A percentile compares a stretch with the other conserved stretches of the same genome.
Evolutionary conservation across 257 asterid species (phyloP).

Genomic region (Leonotis leonurus): DNA sequence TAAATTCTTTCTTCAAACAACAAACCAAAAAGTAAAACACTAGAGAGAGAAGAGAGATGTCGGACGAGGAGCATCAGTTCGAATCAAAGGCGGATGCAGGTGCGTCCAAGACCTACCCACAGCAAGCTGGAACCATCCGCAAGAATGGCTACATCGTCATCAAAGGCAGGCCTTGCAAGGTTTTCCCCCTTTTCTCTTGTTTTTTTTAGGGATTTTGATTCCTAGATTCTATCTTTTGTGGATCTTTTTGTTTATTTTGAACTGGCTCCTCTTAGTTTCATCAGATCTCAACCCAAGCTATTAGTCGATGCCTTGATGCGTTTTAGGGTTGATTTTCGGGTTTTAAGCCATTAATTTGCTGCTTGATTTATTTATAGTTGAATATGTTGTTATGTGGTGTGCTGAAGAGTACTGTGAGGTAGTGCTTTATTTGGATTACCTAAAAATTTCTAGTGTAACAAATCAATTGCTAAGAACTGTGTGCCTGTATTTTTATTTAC

Average conservation of each 20-base stretch:
- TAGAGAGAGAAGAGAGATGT: too few relatives aligned
- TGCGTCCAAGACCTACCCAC: slow-evolving; percentile 73
- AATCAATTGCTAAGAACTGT: too few relatives aligned
- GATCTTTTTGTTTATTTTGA: neutral
- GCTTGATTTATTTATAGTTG: neutral
- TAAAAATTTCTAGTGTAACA: too few relatives aligned
- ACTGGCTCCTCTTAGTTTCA: slow-evolving; percentile 4
- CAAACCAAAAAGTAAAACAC: too few relatives aligned
- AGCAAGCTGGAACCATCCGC: slow-evolving; percentile 84
- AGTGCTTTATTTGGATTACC: too few relatives aligned
- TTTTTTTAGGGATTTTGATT: neutral
- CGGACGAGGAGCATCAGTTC: slow-evolving; percentile 81
- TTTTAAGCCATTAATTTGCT: neutral
- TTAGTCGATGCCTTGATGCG: too few relatives aligned
- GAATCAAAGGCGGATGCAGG: slow-evolving; percentile 79
- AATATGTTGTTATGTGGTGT: neutral
- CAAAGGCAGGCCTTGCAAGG: slow-evolving; percentile 84
- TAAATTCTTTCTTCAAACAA: too few relatives aligned
- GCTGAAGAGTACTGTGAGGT: too few relatives aligned
- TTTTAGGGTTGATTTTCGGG: neutral
- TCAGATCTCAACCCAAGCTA: too few relatives aligned
- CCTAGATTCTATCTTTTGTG: neutral
- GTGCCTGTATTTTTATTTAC: too few relatives aligned
- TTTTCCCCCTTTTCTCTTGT: neutral
- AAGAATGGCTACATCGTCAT: slow-evolving; percentile 69